Evolutionary conservation across 371 early-diverging fungal species (phyloP).

Genomic region (Mucor indicus): DNA sequence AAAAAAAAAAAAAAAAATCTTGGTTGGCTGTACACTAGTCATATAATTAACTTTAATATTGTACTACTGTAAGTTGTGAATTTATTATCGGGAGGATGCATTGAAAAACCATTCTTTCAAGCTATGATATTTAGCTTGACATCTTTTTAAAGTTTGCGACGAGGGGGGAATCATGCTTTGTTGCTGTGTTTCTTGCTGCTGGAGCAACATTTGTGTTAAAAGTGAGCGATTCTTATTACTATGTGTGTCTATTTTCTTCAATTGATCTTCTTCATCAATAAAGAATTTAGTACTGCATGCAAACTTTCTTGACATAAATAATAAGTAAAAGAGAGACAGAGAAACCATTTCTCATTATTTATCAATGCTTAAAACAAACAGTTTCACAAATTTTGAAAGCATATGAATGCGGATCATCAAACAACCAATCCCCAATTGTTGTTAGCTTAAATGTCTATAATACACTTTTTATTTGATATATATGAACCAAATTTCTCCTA

Average conservation of each 20-base stretch:
- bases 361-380: too few relatives aligned
- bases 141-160: conserved; percentile 2
- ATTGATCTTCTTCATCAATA: neutral
- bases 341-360: too few relatives aligned
- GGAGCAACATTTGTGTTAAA: conserved; percentile 8
- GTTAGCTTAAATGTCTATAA: too few relatives aligned
- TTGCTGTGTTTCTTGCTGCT: neutral
- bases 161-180: neutral
- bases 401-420: too few relatives aligned
- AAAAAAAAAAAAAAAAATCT: neutral
- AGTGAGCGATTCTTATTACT: conserved; percentile 1
- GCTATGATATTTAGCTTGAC: conserved; percentile 7
- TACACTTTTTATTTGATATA: conserved; percentile 12
- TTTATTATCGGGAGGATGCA: neutral
- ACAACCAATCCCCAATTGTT: too few relatives aligned
- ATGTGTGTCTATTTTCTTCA: neutral
- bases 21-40: too few relatives aligned
- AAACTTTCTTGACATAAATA: too few relatives aligned
- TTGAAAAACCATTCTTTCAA: conserved; percentile 6
- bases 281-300: neutral
- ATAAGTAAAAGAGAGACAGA: too few relatives aligned
- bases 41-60: neutral
- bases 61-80: neutral
- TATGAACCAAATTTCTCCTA: conserved; percentile 49
- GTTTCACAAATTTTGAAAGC: too few relatives aligned